Base-by-base conservation (phyloP, 768 basidiomycete species). In the Naganishia antarctica region DNA sequence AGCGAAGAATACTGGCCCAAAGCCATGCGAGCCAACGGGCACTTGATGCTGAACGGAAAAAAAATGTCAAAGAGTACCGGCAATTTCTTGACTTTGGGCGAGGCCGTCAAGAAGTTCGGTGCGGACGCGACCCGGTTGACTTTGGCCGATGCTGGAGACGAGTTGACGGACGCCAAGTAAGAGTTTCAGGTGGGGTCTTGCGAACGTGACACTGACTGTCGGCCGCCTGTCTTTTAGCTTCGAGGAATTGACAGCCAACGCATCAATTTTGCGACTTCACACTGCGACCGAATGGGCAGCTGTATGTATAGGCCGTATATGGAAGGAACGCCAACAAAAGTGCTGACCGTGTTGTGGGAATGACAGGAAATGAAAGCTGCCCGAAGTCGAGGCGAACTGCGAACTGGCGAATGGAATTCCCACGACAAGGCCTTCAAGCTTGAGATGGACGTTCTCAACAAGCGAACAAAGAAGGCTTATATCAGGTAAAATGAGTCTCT, bases 1-100 rank as follows among this genome's bases (percentile, higher is more conserved):
- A 79, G 83, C 26, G 87, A 90, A 63, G 83, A 86, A 70, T 84
- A 89, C 73, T 91, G 89, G 89, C 94, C 96, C 0, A 73, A 84
- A 71, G 86, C 89, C 74, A 90, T 99, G 82, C 88, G 96, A 26
- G 87, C 89, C 48, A 99, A 99, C 73, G 96, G 96, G 0, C 94
- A 98, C 75, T 78, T 99, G 81, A 87, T 91, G 87, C 77, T 99
- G 77, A 98, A 99, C 78, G 93, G 94, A 21, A 88, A 92, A 82
- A 99, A 98, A 82, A 99, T 99, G 96, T 87, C 86, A 43, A 99
- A 98, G 83, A 89, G 88, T 76, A 92, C 88, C 47, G 96, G 96
- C 12, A 99, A 99, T 79, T 90, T 87, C 63, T 80, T 98, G 81
- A 99, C 94, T 0, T 80, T 98, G 76, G 80, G 84, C 61, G 89